phyloP scores from a whole-genome alignment of 352 stramenopile genomes.

The Pythium sp. region DNA sequence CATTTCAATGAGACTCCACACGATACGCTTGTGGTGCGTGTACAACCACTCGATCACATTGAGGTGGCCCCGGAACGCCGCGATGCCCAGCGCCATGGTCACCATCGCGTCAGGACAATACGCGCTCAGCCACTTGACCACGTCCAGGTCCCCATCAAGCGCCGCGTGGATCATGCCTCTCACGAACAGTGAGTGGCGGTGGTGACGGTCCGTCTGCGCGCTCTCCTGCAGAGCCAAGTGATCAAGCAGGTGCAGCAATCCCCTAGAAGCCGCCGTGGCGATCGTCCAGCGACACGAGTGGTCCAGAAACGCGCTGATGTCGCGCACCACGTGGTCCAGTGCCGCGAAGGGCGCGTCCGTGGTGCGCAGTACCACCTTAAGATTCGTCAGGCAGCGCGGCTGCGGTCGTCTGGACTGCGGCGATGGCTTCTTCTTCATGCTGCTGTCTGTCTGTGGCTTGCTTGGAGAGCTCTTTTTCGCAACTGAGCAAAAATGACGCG shows the following conservation, averaged over 20 bases:
- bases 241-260: conserved; percentile 7
- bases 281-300: conserved; percentile 4
- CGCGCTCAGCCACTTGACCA: conserved; percentile 5
- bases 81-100: conserved; percentile 7
- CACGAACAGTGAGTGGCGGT: not conserved
- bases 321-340: conserved; percentile 11
- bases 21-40: conserved; percentile 6
- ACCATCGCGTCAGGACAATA: conserved; percentile 3
- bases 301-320: conserved; percentile 9
- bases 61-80: conserved; percentile 12
- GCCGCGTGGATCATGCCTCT: not conserved
- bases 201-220: conserved; percentile 2
- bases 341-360: not conserved
- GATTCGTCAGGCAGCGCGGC: not conserved
- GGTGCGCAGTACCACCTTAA: conserved; percentile 1
- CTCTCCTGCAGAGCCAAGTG: conserved; percentile 1
- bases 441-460: not conserved
- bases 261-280: not conserved
- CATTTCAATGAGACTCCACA: conserved; percentile 14
- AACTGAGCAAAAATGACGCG: not conserved
- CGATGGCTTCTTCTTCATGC: too few species aligned
- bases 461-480: not conserved
- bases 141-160: not conserved
- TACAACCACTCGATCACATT: conserved; percentile 10
- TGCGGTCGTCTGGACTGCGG: too few species aligned